Percentiles rank a stretch among this genome's conserved stretches.
phyloP scores from a whole-genome alignment of 208 protist species.

The Phytomonas sp. region DNA sequence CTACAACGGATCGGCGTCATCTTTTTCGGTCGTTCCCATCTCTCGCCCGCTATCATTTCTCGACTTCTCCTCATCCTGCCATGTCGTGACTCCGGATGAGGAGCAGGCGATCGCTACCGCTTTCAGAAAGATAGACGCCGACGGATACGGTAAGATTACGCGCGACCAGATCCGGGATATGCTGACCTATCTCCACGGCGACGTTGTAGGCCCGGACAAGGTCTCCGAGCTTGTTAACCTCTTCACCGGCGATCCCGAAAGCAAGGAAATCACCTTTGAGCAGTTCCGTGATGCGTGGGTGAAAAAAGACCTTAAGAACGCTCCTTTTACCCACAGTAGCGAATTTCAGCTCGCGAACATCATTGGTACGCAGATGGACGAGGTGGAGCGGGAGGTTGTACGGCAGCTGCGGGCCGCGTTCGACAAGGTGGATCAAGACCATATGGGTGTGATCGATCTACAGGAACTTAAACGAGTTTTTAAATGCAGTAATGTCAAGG shows the following conservation, averaged over 20 bases:
- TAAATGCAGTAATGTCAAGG: constrained; percentile 45
- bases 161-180: constrained; percentile 82
- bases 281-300: constrained; percentile 86
- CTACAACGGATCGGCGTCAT: neutral
- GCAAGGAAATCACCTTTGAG: constrained; percentile 53
- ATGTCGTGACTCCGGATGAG: constrained; percentile 54
- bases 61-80: constrained; percentile 41
- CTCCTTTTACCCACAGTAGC: constrained; percentile 36
- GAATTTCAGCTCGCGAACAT: constrained; percentile 83
- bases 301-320: constrained; percentile 61
- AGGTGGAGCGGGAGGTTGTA: constrained; percentile 64
- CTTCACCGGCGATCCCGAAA: constrained; percentile 54
- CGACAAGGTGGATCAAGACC: constrained; percentile 76
- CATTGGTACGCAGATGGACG: constrained; percentile 62
- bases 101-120: constrained; percentile 56
- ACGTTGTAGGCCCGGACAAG: constrained; percentile 39
- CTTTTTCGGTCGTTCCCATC: neutral
- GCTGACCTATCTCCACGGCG: constrained; percentile 64
- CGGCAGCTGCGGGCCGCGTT: constrained; percentile 77
- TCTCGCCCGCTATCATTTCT: constrained; percentile 27
- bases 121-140: constrained; percentile 72
- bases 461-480: constrained; percentile 58
- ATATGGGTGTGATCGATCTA: constrained; percentile 67
- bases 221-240: constrained; percentile 66
- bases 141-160: constrained; percentile 72